Evolutionary conservation across 495 filamentous ascomycete genomes (phyloP).

Genomic region (Penicillium verhagenii): DNA sequence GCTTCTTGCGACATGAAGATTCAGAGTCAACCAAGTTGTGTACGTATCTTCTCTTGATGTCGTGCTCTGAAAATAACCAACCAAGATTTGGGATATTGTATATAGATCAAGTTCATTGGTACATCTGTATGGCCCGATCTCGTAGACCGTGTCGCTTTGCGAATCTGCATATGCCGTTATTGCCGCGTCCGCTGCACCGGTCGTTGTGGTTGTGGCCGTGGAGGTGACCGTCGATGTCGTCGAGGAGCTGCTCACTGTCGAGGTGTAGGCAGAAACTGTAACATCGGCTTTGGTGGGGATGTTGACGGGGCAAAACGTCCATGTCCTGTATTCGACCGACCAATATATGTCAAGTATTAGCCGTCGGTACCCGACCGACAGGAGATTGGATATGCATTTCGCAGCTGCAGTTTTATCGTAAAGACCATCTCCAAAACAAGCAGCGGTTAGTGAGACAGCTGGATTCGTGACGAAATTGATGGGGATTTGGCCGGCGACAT

Average conservation of each 20-base stretch:
- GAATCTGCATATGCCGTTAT: constrained; percentile 30
- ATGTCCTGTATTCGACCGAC: constrained; percentile 50
- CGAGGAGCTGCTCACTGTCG: constrained; percentile 15
- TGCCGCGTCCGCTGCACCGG: constrained; percentile 23
- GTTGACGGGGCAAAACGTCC: constrained; percentile 60
- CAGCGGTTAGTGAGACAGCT: constrained; percentile 52
- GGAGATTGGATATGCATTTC: constrained; percentile 60
- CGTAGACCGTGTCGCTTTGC: constrained; percentile 39
- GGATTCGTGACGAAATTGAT: constrained; percentile 61
- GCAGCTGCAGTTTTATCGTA: constrained; percentile 47
- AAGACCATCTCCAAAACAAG: constrained; percentile 55
- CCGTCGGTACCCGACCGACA: constrained; percentile 57
- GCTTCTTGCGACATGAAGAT: constrained; percentile 58
- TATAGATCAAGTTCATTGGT: constrained; percentile 47
- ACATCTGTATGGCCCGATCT: constrained; percentile 58
- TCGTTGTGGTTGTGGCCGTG: constrained; percentile 21
- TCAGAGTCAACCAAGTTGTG: constrained; percentile 53
- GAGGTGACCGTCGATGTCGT: constrained; percentile 19
- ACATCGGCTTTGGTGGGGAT: constrained; percentile 28
- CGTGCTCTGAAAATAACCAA: constrained; percentile 48
- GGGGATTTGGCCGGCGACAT: constrained; percentile 57
- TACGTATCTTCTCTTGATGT: constrained; percentile 42
- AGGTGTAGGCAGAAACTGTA: constrained; percentile 22
- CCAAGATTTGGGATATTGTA: constrained; percentile 45
- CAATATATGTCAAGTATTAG: constrained; percentile 65